Evolutionary conservation across 768 basidiomycete genomes (phyloP).

Genomic region (Calocybe cyanea): DNA sequence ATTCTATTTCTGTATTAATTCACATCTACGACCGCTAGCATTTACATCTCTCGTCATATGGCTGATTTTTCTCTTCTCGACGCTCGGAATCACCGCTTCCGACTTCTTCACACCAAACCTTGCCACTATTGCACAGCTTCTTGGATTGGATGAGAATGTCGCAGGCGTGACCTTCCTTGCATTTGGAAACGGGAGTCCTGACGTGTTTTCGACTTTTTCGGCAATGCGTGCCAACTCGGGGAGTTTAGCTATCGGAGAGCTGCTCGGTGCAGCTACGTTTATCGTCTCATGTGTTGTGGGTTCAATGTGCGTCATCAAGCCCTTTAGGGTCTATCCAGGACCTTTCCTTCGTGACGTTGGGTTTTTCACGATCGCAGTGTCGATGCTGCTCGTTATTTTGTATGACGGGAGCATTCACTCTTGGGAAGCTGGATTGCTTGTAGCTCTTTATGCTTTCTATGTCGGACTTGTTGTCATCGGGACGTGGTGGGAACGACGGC

Average conservation of each 20-base stretch:
- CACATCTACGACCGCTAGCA: conserved; percentile 49
- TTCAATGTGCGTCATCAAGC: conserved; percentile 95
- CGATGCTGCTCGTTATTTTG: conserved; percentile 72
- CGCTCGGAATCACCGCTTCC: conserved; percentile 89
- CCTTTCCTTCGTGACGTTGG: conserved; percentile 93
- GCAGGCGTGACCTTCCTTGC: conserved; percentile 97
- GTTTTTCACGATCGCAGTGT: conserved; percentile 85
- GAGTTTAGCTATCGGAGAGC: conserved; percentile 88
- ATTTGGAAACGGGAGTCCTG: conserved; percentile 96
- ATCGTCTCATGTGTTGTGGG: conserved; percentile 96
- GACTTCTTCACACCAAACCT: conserved; percentile 99
- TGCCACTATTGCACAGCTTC: conserved; percentile 78
- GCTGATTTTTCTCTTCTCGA: conserved; percentile 92
- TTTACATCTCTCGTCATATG: conserved; percentile 69
- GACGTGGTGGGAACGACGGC: conserved; percentile 70
- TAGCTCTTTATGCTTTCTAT: conserved; percentile 74
- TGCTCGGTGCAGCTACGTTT: conserved; percentile 93
- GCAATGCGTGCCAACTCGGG: conserved; percentile 86
- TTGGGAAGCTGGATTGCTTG: conserved; percentile 72
- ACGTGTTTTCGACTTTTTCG: conserved; percentile 93
- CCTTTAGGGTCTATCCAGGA: conserved; percentile 76
- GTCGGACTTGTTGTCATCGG: conserved; percentile 71
- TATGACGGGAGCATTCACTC: conserved; percentile 67
- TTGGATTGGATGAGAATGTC: conserved; percentile 88
- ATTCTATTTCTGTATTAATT: conserved; percentile 65